These are phyloP conservation scores for Pichia sp. DNA, from an alignment of 1,139 yeast species.

Conservation along the genomic window DNA sequence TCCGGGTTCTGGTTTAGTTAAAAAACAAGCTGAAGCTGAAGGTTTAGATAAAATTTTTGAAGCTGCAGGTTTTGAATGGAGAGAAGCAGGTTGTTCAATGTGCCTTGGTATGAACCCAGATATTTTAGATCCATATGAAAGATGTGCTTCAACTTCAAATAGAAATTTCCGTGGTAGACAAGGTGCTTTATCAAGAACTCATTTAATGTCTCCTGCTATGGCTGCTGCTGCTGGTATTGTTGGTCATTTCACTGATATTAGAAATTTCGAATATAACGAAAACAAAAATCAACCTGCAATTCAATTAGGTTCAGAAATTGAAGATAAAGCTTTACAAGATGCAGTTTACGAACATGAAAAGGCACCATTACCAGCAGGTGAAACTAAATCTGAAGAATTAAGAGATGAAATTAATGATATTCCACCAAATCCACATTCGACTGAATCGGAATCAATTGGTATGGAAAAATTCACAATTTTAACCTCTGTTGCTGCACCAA, in stretches of 20 bases:
- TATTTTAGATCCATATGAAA: constrained; percentile 86
- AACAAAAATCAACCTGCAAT: constrained; percentile 58
- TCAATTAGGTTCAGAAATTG: constrained; percentile 42
- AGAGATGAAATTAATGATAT: constrained; percentile 53
- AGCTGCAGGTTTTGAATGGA: constrained; percentile 96
- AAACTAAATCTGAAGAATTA: constrained; percentile 31
- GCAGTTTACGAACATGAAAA: constrained; percentile 69
- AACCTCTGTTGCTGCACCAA: constrained; percentile 86
- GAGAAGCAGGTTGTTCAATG: constrained; percentile 99
- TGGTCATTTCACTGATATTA: constrained; percentile 87
- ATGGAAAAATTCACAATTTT: constrained; percentile 72
- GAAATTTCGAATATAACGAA: constrained; percentile 60
- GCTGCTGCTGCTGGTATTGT: constrained; percentile 97
- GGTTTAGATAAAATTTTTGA: constrained; percentile 87
- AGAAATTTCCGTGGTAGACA: constrained; percentile 99
- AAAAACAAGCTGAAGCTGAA: constrained; percentile 87
- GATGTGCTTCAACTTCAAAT: constrained; percentile 98
- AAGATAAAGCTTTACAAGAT: constrained; percentile 54
- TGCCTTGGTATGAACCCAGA: constrained; percentile 99
- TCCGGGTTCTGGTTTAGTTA: constrained; percentile 95
- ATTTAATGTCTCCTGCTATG: constrained; percentile 98
- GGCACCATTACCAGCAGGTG: constrained; percentile 33
- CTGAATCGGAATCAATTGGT: constrained; percentile 37
- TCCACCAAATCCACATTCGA: constrained; percentile 39
- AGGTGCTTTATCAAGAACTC: constrained; percentile 96